Base-by-base conservation (phyloP, 805 yeast genomes). In the Groenewaldozyma salmanticensis region DNA sequence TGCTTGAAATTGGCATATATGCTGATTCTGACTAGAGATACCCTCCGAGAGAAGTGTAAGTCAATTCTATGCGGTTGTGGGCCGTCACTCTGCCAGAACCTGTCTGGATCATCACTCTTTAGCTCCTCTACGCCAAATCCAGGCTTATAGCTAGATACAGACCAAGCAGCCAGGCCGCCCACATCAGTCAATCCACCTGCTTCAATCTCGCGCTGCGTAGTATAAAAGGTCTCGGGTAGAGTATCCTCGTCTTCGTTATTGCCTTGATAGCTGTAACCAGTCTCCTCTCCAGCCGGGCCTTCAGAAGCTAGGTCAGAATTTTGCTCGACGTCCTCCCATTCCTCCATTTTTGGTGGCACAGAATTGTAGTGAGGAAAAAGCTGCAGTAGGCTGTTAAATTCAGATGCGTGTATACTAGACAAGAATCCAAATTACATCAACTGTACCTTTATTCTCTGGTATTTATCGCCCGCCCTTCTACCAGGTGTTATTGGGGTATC, bases 41-140 rank as follows among this genome's bases (percentile, higher is more conserved):
- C 94, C 38, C 75, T 70, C 53, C 82, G 87, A 22, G 87, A 70
- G 59, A 92, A 92, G 53, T 77, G 87, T 1, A 86, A 72, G 36
- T 82, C 82, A 4, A 92, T 65, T 21, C 65, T 67, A 61, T 92
- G 99, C 0, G 97, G 98, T 51, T 81, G 85, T 9, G 72, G 69
- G 0, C 96, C 98, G 56, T 92, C 98, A 35, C 94, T 81, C 60
- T 92, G 98, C 99, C 99, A 92, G 58, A 69, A 90, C 1, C 77
- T 63, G 21, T 71, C 68, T 0, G 90, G 82, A 51, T 81, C 87
- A 33, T 58, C 52, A 39, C 83, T 84, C 22, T 92, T 64, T 4
- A 90, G 66, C 51, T 79, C 79, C n/a, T 64, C 64, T 17, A 85
- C 69, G 0, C 92, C 92, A 51, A 67, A 77, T 0, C 86, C 92